A percentile compares a stretch with the other conserved stretches of the same genome.
Conservation (phyloP, 2,329 filamentous ascomycete species). For the Apiospora sp. region DNA sequence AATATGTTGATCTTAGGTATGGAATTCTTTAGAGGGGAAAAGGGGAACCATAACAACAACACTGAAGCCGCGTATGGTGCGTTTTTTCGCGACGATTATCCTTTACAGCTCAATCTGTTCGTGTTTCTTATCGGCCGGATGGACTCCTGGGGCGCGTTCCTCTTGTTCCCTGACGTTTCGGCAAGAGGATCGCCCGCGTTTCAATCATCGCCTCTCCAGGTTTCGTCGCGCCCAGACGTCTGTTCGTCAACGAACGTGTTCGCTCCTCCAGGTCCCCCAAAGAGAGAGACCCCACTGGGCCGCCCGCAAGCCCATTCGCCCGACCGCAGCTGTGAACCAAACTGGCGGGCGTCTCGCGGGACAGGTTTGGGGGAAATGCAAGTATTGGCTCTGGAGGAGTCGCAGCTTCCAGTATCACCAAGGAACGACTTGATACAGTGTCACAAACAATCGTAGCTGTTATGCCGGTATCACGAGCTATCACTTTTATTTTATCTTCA, state of each 20-base stretch:
- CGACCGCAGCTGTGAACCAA: neutral
- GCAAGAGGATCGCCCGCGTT: neutral
- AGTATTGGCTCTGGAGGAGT: neutral
- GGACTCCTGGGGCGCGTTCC: neutral
- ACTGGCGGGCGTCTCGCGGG: slow-evolving; percentile 4
- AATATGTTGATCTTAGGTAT: neutral
- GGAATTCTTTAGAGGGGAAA: neutral
- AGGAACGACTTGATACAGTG: neutral
- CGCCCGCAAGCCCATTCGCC: neutral
- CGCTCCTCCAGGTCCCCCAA: neutral
- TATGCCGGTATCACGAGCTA: neutral
- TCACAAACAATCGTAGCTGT: neutral
- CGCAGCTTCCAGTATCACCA: neutral
- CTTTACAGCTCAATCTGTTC: neutral
- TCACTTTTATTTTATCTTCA: neutral
- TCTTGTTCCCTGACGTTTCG: slow-evolving; percentile 16
- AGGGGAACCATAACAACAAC: neutral
- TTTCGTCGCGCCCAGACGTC: slow-evolving; percentile 16
- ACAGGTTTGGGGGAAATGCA: neutral
- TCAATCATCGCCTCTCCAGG: neutral
- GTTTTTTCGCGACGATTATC: neutral
- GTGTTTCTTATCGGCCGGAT: neutral
- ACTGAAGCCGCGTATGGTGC: neutral
- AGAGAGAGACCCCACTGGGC: neutral
- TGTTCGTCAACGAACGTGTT: neutral